A percentile compares a stretch with the other conserved stretches of the same genome.
Evolutionary conservation across 768 basidiomycete species (phyloP).

Genomic region (Russula sp.): DNA sequence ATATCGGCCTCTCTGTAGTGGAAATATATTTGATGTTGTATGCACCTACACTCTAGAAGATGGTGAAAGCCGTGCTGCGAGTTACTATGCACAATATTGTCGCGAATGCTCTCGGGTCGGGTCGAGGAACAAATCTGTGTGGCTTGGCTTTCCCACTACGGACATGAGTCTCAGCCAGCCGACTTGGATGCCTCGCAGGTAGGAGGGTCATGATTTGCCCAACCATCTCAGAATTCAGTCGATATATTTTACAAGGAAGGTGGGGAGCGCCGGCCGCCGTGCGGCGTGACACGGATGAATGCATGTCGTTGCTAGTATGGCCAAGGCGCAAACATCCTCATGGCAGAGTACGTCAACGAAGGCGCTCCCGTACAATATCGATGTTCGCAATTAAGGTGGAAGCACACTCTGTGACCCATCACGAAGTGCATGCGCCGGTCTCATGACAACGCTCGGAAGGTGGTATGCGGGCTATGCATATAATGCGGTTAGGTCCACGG

Average conservation of each 20-base stretch:
- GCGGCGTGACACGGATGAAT: neutral
- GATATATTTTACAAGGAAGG: neutral
- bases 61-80: neutral
- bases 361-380: neutral
- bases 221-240: neutral
- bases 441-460: neutral
- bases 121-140: too few species aligned
- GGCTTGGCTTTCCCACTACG: neutral
- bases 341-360: constrained; percentile 17
- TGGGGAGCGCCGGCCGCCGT: neutral
- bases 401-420: neutral
- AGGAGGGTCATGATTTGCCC: neutral
- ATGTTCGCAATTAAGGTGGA: constrained; percentile 4
- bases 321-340: constrained; percentile 10
- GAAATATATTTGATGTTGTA: neutral
- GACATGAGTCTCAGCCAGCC: too few species aligned
- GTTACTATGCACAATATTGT: too few species aligned
- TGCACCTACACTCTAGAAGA: neutral
- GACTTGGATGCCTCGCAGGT: neutral
- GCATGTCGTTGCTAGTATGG: neutral
- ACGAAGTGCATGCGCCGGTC: neutral
- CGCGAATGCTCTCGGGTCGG: neutral
- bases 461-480: neutral
- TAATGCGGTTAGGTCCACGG: too few species aligned
- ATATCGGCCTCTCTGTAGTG: neutral